Evolutionary conservation across 2,329 filamentous ascomycete species (phyloP), one percentile per base, ranked within the genome.

Genomic region (Cladophialophora yegresii): DNA sequence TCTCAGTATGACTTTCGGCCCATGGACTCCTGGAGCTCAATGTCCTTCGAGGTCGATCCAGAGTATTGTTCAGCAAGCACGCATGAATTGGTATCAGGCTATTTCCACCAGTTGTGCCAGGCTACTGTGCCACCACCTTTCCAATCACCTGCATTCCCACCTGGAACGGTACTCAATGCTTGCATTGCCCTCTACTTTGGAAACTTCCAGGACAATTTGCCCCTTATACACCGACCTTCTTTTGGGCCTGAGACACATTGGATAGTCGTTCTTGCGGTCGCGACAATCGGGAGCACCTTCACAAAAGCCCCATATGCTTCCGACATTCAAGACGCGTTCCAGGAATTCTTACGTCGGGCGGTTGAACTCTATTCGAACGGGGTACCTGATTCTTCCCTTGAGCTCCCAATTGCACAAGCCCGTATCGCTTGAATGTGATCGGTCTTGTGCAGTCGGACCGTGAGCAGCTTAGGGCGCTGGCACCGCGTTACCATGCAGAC

Each of bases 281-380:
- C 77, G 32, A 73, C 78, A 51, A 72, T 80, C 55, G 79, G 79
- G 6, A 77, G 77, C 59, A 76, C 77, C 56, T 74, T 73, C 65
- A 68, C 71, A 36, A 72, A 73, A 33, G 60, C 64, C 10, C 62
- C 70, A 13, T 68, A 75, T 22, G 68, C 70, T 60, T 70, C 74
- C 22, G 68, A 73, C 6, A 73, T 73, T 55, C 69, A 72, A 36
- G 64, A 72, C 50, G 75, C 77, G 33, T 75, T 80, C 54, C 75
- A 80, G 62, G 79, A 81, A 62, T 74, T 80, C 61, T 69, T 79
- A 54, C 75, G 77, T 16, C 74, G 77, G 36, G 75, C 75, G 40
- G 73, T 79, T 8, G 49, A 66, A 12, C 53, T 61, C 4, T 32
- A 62, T 40, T 54, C 58, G 8, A 61, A 68, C 36, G 54, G 55